phyloP scores from a whole-genome alignment of 805 yeast genomes.

The Spathaspora sp. region DNA sequence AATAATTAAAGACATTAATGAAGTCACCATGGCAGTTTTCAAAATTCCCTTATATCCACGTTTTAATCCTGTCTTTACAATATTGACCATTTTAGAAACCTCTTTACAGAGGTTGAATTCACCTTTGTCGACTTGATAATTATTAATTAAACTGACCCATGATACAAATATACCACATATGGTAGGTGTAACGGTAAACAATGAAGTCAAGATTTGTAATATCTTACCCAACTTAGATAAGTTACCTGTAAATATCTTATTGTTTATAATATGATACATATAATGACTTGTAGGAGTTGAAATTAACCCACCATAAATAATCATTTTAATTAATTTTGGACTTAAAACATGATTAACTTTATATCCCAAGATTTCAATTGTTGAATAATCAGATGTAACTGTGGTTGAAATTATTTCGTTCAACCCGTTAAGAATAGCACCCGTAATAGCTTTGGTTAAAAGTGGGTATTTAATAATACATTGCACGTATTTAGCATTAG shows the following conservation, averaged over 20 bases:
- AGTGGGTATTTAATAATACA: slow-evolving; percentile 48
- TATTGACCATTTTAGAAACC: slow-evolving; percentile 10
- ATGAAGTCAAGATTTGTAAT: slow-evolving; percentile 48
- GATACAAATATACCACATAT: slow-evolving; percentile 45
- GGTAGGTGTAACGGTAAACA: slow-evolving; percentile 54
- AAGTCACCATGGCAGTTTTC: slow-evolving; percentile 52
- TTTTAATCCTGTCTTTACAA: slow-evolving; percentile 31
- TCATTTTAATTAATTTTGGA: slow-evolving; percentile 48
- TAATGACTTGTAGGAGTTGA: slow-evolving; percentile 59
- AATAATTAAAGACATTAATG: slow-evolving; percentile 45
- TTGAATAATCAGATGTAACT: slow-evolving; percentile 43
- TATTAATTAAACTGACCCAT: slow-evolving; percentile 52
- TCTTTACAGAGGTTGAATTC: slow-evolving; percentile 10
- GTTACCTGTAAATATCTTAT: slow-evolving; percentile 36
- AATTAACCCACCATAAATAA: slow-evolving; percentile 50
- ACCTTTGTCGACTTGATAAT: slow-evolving; percentile 15
- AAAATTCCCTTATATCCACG: slow-evolving; percentile 45
- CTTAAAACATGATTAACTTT: slow-evolving; percentile 39
- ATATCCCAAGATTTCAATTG: slow-evolving; percentile 11
- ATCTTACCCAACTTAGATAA: slow-evolving; percentile 40
- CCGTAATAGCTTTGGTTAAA: slow-evolving; percentile 55
- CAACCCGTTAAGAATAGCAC: slow-evolving; percentile 50
- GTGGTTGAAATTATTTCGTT: slow-evolving; percentile 57
- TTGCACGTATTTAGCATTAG: slow-evolving; percentile 31
- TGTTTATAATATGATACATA: slow-evolving; percentile 47